Evolutionary conservation across 495 filamentous ascomycete species (phyloP).

Genomic region (Friedmanniomyces simplex): DNA sequence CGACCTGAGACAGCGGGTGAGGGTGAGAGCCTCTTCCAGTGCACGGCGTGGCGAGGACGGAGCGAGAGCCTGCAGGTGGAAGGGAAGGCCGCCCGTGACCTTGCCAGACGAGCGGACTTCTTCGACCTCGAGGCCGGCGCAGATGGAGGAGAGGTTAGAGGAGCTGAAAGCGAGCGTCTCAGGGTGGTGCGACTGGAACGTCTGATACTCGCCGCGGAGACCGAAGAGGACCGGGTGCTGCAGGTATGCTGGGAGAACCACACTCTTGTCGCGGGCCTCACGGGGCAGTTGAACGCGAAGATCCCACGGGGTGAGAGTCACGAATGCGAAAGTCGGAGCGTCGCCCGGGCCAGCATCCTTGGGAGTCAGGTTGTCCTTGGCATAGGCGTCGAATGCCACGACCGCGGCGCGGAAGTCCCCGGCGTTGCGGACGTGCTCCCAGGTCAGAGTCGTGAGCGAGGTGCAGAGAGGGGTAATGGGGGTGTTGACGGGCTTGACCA

Average conservation of each 20-base stretch:
- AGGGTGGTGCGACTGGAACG: slow-evolving; percentile 96
- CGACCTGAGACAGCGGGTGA: slow-evolving; percentile 82
- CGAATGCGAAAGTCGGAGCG: slow-evolving; percentile 74
- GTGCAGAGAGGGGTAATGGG: slow-evolving; percentile 98
- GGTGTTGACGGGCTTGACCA: slow-evolving; percentile 96
- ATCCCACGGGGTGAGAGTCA: slow-evolving; percentile 97
- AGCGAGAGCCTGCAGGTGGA: slow-evolving; percentile 91
- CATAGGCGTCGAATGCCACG: slow-evolving; percentile 87
- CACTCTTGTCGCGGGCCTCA: slow-evolving; percentile 94
- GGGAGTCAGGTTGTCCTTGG: slow-evolving; percentile 70
- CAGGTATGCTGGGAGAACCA: slow-evolving; percentile 89
- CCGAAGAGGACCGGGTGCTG: slow-evolving; percentile 97
- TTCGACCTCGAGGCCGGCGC: slow-evolving; percentile 93
- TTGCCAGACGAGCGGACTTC: slow-evolving; percentile 92
- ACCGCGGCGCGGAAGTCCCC: slow-evolving; percentile 94
- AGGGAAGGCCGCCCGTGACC: slow-evolving; percentile 96
- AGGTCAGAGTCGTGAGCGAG: slow-evolving; percentile 93
- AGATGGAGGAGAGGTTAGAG: slow-evolving; percentile 91
- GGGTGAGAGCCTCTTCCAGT: slow-evolving; percentile 95
- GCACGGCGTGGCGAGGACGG: slow-evolving; percentile 94
- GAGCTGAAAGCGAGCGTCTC: slow-evolving; percentile 95
- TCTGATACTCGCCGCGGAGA: slow-evolving; percentile 89
- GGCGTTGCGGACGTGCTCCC: slow-evolving; percentile 96
- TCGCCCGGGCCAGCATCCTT: slow-evolving; percentile 49
- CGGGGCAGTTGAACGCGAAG: slow-evolving; percentile 93